Conservation (phyloP, 495 filamentous ascomycete genomes). For the Polyplosphaeria fusca region DNA sequence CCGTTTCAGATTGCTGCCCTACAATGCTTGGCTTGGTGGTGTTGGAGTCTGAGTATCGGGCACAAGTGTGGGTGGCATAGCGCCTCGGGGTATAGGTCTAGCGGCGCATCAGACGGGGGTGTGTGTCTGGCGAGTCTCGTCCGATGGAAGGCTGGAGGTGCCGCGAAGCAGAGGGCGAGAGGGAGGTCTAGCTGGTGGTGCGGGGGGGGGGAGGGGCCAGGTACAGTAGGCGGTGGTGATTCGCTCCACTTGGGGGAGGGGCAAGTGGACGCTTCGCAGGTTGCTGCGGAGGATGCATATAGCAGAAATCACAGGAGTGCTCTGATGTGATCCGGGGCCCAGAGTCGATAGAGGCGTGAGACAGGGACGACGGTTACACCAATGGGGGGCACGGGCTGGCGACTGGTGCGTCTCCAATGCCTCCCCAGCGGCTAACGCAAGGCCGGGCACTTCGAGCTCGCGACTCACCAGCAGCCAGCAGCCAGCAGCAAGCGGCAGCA, state of each 20-base stretch:
- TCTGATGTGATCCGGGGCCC: slow-evolving; percentile 2
- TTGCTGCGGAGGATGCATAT: not conserved
- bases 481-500: no score
- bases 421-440: slow-evolving; percentile 24
- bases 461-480: slow-evolving; percentile 1
- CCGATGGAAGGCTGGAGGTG: no score
- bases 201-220: no score
- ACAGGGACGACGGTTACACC: slow-evolving; percentile 27
- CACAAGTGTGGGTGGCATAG: no score
- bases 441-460: slow-evolving; percentile 1
- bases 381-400: slow-evolving; percentile 11
- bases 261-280: not conserved
- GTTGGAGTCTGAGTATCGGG: no score
- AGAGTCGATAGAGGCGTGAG: slow-evolving; percentile 14
- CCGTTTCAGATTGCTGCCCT: slow-evolving; percentile 34
- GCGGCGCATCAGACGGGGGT: no score
- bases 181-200: no score
- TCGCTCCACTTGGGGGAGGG: no score
- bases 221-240: no score
- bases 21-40: slow-evolving; percentile 25
- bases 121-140: no score
- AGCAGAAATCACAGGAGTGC: slow-evolving; percentile 31
- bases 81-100: no score
- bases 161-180: no score
- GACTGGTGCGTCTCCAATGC: slow-evolving; percentile 12